A percentile compares a stretch with the other conserved stretches of the same genome.
These are phyloP conservation scores for Cadophora luteo-olivacea DNA, from an alignment of 2,329 filamentous ascomycete species.

Conservation along the genomic window DNA sequence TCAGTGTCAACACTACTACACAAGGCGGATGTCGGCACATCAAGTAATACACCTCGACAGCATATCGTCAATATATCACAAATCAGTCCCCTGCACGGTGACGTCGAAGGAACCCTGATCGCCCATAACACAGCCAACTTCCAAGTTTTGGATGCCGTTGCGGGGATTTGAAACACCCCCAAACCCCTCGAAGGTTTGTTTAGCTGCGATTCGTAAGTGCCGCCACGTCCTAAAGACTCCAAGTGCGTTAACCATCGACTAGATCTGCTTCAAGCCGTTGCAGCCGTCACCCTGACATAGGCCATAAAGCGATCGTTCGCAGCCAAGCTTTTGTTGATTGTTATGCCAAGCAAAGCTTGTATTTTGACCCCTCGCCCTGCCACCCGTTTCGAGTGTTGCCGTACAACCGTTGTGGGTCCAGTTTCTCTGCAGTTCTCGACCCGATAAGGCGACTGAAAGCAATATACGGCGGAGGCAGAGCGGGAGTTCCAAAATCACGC, in stretches of 20 bases:
- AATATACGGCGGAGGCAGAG: neutral
- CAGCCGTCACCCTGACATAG: neutral
- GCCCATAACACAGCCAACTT: neutral
- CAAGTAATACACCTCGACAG: neutral
- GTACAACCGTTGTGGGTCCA: conserved; percentile 8
- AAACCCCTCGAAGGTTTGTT: too few species aligned
- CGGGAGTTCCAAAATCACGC: neutral
- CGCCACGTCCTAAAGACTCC: neutral
- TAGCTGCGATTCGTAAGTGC: too few species aligned
- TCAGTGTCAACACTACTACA: neutral
- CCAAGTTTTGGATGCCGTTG: conserved; percentile 3
- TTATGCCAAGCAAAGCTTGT: neutral
- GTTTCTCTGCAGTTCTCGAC: neutral
- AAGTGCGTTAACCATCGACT: conserved; percentile 1
- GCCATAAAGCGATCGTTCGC: neutral
- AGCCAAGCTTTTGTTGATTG: neutral
- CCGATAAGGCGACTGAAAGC: neutral
- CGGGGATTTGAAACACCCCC: neutral
- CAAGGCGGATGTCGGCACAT: neutral
- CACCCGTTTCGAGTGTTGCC: neutral
- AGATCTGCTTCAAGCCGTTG: neutral
- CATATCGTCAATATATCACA: neutral
- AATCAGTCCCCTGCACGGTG: neutral
- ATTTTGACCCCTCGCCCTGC: neutral
- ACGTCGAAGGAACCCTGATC: conserved; percentile 1